Percentiles rank a stretch among this genome's conserved stretches.
Evolutionary conservation across 108 stramenopile species (phyloP).

Genomic region (Fistulifera pelliculosa): DNA sequence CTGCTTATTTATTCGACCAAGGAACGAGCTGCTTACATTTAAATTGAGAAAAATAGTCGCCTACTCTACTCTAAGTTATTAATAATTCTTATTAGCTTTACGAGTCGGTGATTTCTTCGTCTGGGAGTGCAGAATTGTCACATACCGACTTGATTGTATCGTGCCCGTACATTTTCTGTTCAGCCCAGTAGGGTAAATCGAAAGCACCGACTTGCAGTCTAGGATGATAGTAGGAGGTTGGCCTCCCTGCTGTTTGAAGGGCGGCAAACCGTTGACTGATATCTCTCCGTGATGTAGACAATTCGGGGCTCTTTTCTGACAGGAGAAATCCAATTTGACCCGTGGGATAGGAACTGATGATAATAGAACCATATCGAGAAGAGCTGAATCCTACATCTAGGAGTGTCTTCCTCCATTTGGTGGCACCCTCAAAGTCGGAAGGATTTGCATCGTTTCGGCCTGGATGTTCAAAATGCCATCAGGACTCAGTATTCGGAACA

Average conservation of each 20-base stretch:
- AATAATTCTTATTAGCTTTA: too few species aligned
- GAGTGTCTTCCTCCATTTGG: conserved; percentile 37
- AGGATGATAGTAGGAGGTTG: conserved; percentile 73
- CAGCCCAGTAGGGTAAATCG: conserved; percentile 73
- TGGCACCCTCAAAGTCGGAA: conserved; percentile 49
- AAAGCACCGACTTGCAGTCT: conserved; percentile 53
- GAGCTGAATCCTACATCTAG: conserved; percentile 49
- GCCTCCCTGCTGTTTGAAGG: conserved; percentile 9
- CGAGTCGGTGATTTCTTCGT: too few species aligned
- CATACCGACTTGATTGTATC: neutral
- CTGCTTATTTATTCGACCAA: too few species aligned
- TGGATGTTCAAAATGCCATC: conserved; percentile 57
- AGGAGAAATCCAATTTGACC: conserved; percentile 78
- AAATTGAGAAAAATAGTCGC: too few species aligned
- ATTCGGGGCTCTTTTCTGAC: conserved; percentile 36
- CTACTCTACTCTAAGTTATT: too few species aligned
- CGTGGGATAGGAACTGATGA: conserved; percentile 59
- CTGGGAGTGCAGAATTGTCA: neutral
- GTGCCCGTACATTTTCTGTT: conserved; percentile 39
- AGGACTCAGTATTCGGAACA: conserved; percentile 34
- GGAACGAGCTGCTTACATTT: too few species aligned
- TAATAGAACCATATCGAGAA: conserved; percentile 56
- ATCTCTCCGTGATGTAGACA: conserved; percentile 2
- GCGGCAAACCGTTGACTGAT: conserved; percentile 18
- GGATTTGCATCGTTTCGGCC: conserved; percentile 76